phyloP scores from a whole-genome alignment of 2,329 filamentous ascomycete species.

The Ustilaginoidea virens region DNA sequence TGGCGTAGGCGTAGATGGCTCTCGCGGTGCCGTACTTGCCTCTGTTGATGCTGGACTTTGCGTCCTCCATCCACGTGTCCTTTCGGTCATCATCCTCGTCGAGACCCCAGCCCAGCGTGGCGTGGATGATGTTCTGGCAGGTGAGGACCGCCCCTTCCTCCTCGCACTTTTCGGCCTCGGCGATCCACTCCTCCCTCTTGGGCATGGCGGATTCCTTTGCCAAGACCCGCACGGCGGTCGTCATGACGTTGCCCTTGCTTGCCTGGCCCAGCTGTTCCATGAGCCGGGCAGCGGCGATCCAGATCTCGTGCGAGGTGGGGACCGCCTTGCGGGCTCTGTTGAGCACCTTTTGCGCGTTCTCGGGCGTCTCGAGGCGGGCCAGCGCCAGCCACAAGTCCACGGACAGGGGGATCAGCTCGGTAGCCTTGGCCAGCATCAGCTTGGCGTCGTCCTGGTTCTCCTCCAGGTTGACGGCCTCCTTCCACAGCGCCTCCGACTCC shows the following conservation, averaged over 20 bases:
- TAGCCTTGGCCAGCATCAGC: conserved; percentile 82
- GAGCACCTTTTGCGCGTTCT: conserved; percentile 86
- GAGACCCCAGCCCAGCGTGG: conserved; percentile 83
- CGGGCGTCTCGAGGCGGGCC: conserved; percentile 73
- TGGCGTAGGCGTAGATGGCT: conserved; percentile 82
- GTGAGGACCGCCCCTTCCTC: conserved; percentile 78
- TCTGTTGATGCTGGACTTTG: conserved; percentile 62
- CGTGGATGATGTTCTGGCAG: conserved; percentile 76
- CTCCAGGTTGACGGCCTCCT: conserved; percentile 89
- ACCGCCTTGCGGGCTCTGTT: conserved; percentile 91
- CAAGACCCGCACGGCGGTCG: conserved; percentile 75
- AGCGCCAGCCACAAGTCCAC: conserved; percentile 92
- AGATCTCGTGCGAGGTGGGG: conserved; percentile 86
- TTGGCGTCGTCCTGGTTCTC: conserved; percentile 80
- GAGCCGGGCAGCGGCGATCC: conserved; percentile 84
- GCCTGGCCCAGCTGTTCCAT: conserved; percentile 77
- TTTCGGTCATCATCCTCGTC: conserved; percentile 96
- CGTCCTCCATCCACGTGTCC: conserved; percentile 92
- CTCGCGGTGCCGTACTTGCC: conserved; percentile 81
- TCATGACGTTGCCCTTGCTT: conserved; percentile 80
- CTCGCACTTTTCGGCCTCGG: conserved; percentile 87
- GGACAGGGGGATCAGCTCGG: conserved; percentile 84
- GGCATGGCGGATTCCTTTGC: conserved; percentile 91
- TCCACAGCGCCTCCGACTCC: conserved; percentile 94
- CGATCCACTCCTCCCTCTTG: conserved; percentile 93